These are phyloP conservation scores for Erodium chrysanthum DNA, from an alignment of 441 rosid genomes.

Conservation along the genomic window DNA sequence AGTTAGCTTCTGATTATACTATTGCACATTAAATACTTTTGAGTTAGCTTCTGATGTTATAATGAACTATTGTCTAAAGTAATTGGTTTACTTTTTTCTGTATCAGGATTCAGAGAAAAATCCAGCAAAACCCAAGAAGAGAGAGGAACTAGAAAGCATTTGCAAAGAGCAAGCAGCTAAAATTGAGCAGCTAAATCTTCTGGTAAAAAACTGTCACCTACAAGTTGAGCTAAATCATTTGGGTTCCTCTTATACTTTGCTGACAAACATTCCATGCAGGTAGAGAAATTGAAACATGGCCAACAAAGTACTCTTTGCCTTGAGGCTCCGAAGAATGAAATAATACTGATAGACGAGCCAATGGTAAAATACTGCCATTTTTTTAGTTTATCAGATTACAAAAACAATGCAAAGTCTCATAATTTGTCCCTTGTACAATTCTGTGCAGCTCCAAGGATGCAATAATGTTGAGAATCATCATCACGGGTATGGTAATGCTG, in stretches of 20 bases:
- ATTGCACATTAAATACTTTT: conserved; percentile 1
- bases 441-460: conserved; percentile 28
- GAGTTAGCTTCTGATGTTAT: not conserved
- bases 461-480: conserved; percentile 20
- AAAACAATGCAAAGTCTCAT: conserved; percentile 44
- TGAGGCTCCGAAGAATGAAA: conserved; percentile 16
- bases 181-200: conserved; percentile 53
- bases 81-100: not conserved
- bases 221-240: conserved; percentile 29
- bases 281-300: conserved; percentile 43
- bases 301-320: conserved; percentile 10
- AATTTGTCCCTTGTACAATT: conserved; percentile 24
- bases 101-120: conserved; percentile 42
- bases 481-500: conserved; percentile 10
- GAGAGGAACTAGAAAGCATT: conserved; percentile 55
- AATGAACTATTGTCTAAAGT: conserved; percentile 7
- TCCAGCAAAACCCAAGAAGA: conserved; percentile 71
- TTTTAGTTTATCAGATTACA: conserved; percentile 1
- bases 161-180: conserved; percentile 71
- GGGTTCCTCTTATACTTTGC: conserved; percentile 42
- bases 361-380: conserved; percentile 16
- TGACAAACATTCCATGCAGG: conserved; percentile 26
- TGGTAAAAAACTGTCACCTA: conserved; percentile 29
- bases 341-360: conserved; percentile 22
- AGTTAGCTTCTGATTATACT: not conserved